Evolutionary conservation across 495 filamentous ascomycete species (phyloP), one percentile per base, ranked within the genome.

Genomic region (Margaritispora aquatica): DNA sequence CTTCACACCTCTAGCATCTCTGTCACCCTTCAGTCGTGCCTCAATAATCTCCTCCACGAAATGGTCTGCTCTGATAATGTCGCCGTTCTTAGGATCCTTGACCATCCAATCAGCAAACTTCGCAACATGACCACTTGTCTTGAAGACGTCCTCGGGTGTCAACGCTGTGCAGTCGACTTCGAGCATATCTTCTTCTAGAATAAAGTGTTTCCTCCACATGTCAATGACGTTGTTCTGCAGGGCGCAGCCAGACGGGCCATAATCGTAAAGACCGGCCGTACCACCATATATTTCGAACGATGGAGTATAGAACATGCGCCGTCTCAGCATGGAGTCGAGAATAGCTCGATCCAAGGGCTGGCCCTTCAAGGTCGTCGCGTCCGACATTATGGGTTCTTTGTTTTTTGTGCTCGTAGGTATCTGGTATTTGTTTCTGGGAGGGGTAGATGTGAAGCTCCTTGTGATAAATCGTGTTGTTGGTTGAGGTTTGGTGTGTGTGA

Each of bases 61-160:
- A 74, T 98, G 94, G 70, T 98, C 94, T 26, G 94, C 92, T 60
- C 94, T 84, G 71, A 97, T 86, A 59, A 97, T 95, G 76, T 97
- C 95, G 67, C 94, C 94, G 65, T 87, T 94, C 77, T 96, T 94
- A 54, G 92, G 91, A 71, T 98, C 94, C 74, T 97, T 97, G 84
- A 91, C 96, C 92, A 97, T 96, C 90, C 90, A 97, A 71, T 97
- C 95, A 64, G 91, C 88, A 71, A 97, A 98, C 72, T 95, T 95
- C 63, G 97, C 94, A 54, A 97, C 94, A 74, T 98, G 94, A 59
- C 95, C 94, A 69, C 86, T 90, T 23, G 94, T 97, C 82, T 97
- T 96, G 48, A 98, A 79, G 11, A 97, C 89, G 41, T 93, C 89
- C 60, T 90, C 80, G 22, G 94, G 94, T 54, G 90, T 95, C 63